Evolutionary conservation across 2,329 filamentous ascomycete species (phyloP), one percentile per base, ranked within the genome.

Genomic region (Hypoxylon rubiginosum): DNA sequence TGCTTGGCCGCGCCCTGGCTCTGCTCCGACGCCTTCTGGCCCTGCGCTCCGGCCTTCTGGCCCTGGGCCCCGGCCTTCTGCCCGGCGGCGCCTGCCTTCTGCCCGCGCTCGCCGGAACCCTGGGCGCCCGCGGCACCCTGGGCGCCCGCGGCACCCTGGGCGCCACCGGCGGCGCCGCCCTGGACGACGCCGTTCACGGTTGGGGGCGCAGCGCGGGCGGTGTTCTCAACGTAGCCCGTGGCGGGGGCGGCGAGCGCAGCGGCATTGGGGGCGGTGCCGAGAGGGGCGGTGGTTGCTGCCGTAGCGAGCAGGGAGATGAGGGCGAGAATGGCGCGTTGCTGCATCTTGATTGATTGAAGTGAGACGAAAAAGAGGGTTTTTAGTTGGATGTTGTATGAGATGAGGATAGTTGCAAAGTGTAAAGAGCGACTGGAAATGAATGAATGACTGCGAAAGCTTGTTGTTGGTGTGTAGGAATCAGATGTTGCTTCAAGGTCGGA

Each of bases 261-360:
- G 34, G 30, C 36, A 7, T 41, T 52, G 15, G 56, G 55, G 0
- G 36, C 45, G 13, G 58, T 28, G 62, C 13, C 19, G 43, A 70
- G 1, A 6, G 67, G 67, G 0, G 67, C 62, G 11, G 51, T 32
- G 56, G 39, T 61, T 19, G 58, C 64, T 19, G 57, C 56, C 49
- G 64, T 65, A 11, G 65, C 64, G 56, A 67, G 64, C 55, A 70
- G 59, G 58, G 67, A 43, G 59, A 70, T 50, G 34, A 68, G 24
- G 30, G 67, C 59, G 52, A 67, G 36, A 45, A 70, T 21, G 19
- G 52, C 43, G 24, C 58, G 58, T 45, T 70, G 65, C 67, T 69
- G 67, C 67, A 69, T 69, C 62, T 69, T 69, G 67, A 34, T 1
- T 39, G 28, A 30, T 43, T 28, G 15, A 17, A 39, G 6, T 34